Base-by-base conservation (phyloP, 2,329 filamentous ascomycete genomes). In the Aspergillus sclerotialis region DNA sequence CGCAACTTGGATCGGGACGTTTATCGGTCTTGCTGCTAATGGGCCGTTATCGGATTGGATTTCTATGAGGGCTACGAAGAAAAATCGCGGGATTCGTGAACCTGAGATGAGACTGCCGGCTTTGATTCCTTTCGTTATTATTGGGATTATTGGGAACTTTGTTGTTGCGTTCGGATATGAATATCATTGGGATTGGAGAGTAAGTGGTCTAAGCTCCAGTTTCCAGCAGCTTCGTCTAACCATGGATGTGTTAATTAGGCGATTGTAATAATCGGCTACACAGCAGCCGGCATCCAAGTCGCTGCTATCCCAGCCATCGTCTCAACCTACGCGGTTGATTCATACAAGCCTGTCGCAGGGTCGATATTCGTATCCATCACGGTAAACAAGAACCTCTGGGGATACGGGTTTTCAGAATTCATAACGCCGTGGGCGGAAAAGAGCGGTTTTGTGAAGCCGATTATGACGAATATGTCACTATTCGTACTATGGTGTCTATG, bases 351-450 rank as follows among this genome's bases (percentile, higher is more conserved):
- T 0, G 71, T 80, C 2, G 68, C 76, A 0, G 76, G 76, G 3
- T 69, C 66, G 3, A 59, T 80, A 30, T 76, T 80, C 50, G 75
- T 80, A 0, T 64, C 69, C 6, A 72, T 78, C 43, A 80, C 76
- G 33, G 74, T 80, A 29, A 77, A 78, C 48, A 80, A 80, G 61
- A 80, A 80, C 37, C 35, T 79, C 0, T 78, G 74, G 73, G 76
- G 76, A 1, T 80, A 78, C 49, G 75, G 75, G 0, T 73, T 79
- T 43, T 61, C 61, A 32, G 71, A 74, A 35, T 75, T 74, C 42
- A 70, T 75, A 38, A 75, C 70, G 1, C 57, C 61, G 0, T 78
- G 73, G 73, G 62, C 64, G 9, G 58, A 59, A 14, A 52, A 66
- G 42, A 52, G 38, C 25, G 73, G 74, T 19, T 76, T 72, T 45